Evolutionary conservation across 345 rosid species (phyloP).

Genomic region (Conringia planisiliqua): DNA sequence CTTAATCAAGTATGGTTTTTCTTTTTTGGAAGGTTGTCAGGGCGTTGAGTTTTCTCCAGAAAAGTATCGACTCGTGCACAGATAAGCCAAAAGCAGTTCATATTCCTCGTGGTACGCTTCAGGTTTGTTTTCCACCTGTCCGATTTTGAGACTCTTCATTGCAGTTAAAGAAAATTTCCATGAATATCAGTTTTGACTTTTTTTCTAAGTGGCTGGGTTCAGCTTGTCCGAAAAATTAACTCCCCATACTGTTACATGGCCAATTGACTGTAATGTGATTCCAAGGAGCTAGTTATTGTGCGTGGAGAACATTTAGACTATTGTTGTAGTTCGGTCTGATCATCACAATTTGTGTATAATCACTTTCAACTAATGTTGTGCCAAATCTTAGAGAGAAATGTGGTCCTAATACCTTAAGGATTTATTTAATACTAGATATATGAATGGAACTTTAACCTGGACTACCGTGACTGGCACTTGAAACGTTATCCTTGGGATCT

Average conservation of each 20-base stretch:
- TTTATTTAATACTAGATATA: background rate
- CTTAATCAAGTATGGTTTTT: slow-evolving; percentile 9
- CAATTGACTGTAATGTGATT: background rate
- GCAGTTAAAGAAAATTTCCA: background rate
- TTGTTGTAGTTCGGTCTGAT: background rate
- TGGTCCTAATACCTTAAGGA: background rate
- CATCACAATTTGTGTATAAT: background rate
- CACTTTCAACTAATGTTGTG: background rate
- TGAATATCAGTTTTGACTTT: background rate
- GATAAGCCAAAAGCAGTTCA: slow-evolving; percentile 65
- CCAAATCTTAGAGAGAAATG: slow-evolving; percentile 3
- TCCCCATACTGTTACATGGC: background rate
- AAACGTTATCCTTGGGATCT: background rate
- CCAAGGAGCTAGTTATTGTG: background rate
- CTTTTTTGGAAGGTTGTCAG: slow-evolving; percentile 71
- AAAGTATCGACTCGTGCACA: slow-evolving; percentile 44
- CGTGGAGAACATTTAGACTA: background rate
- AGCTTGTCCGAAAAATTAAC: background rate
- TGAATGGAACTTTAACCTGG: slow-evolving; percentile 9
- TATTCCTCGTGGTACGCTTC: slow-evolving; percentile 95
- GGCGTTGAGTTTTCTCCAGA: slow-evolving; percentile 66
- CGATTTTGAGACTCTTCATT: slow-evolving; percentile 4
- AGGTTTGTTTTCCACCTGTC: slow-evolving; percentile 57
- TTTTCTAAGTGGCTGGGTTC: background rate
- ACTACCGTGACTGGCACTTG: slow-evolving; percentile 1